phyloP scores from a whole-genome alignment of 441 rosid species.

The Iberis amara region DNA sequence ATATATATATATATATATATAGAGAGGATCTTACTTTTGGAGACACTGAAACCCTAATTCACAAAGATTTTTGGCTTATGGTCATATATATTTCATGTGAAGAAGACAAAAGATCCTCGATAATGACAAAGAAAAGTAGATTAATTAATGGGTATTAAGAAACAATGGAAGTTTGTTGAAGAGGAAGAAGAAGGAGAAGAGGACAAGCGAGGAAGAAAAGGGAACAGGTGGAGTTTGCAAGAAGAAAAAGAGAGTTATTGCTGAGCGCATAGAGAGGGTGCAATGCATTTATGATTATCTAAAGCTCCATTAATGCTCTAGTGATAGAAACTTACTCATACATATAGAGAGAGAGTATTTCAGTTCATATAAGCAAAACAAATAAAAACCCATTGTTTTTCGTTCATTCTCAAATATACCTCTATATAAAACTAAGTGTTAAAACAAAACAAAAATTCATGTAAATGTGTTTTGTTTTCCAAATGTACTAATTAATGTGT shows the following conservation, averaged over 20 bases:
- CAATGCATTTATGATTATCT: conserved; percentile 61
- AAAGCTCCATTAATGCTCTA: conserved; percentile 41
- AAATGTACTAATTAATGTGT: no score
- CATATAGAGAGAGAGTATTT: conserved; percentile 10
- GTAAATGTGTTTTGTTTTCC: no score
- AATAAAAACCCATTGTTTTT: no score
- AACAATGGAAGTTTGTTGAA: conserved; percentile 20
- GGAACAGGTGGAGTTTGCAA: conserved; percentile 33
- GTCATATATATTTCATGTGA: neutral
- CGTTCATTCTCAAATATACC: no score
- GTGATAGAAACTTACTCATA: conserved; percentile 33
- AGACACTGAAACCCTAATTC: conserved; percentile 26
- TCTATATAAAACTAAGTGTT: no score
- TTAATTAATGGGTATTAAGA: neutral
- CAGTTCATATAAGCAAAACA: conserved; percentile 4
- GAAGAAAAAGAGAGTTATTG: conserved; percentile 49
- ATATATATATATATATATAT: neutral
- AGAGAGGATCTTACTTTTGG: conserved; percentile 24
- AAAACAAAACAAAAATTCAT: no score
- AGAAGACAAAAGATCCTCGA: conserved; percentile 1
- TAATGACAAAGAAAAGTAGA: neutral
- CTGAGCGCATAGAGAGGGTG: conserved; percentile 63
- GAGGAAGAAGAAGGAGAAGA: conserved; percentile 15
- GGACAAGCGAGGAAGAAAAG: conserved; percentile 24
- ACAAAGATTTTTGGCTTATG: conserved; percentile 6